Evolutionary conservation across 129 eudicot genomes (phyloP), one percentile per base, ranked within the genome.

Genomic region (Gnaphalium uliginosum): DNA sequence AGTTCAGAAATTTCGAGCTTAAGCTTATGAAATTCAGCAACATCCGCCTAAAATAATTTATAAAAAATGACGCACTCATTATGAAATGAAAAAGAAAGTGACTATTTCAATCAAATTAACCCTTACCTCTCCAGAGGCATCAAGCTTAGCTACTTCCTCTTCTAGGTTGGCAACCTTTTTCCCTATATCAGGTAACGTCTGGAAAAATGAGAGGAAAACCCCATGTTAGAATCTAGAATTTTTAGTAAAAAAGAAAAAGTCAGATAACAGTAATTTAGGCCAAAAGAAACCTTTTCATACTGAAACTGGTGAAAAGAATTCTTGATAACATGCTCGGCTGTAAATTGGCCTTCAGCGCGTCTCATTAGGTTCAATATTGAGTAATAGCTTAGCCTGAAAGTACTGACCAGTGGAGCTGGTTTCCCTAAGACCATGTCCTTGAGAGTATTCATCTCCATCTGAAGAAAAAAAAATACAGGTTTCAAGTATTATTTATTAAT

Each of bases 391-490:
- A 95, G 82, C 85, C 99, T 84, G 78, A 95, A 95, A 26, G 99
- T 91, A 82, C 99, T 95, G 85, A 95, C 90, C 73, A 95, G 73
- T 25, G 99, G 99, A 46, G 97, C 99, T 32, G 99, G 99, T 81
- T 79, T 95, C 58, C 99, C 99, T 83, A 91, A 77, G 23, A 95
- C 92, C 99, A 95, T 95, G 77, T 95, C 96, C 85, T 84, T 91
- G 23, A 95, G 85, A 63, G 89, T 83, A 86, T 91, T 89, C 97
- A 91, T 95, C 80, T 95, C 99, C 99, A 95, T 95, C 97, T 95
- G 81, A 71, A 43, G 2, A 8, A 43, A 0, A 43, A 8, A 8
- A 43, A 0, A 13, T 8, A 18, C 1, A 53, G 30, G 13, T 14
- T 32, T 6, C 10, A 17, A 29, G 5, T 15, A 63, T 26, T 43